These are phyloP conservation scores for Podila minutissima DNA, from an alignment of 192 early-diverging fungal species.

Conservation along the genomic window DNA sequence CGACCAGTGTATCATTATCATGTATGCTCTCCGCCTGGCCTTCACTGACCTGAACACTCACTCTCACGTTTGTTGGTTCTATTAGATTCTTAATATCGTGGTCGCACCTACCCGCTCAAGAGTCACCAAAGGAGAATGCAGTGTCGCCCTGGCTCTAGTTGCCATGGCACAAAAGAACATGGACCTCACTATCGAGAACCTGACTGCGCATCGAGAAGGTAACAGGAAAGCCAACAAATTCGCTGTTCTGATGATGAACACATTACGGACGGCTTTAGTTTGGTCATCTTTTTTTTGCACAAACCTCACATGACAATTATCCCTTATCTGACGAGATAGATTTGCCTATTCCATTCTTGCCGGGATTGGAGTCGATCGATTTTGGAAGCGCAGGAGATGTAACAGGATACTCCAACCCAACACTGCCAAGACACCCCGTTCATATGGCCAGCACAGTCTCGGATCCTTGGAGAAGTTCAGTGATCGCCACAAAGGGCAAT, in stretches of 20 bases:
- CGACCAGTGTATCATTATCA: too few species aligned
- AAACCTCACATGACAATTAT: background rate
- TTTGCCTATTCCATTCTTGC: slow-evolving; percentile 68
- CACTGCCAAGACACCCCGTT: slow-evolving; percentile 29
- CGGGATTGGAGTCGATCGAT: slow-evolving; percentile 61
- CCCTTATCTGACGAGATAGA: slow-evolving; percentile 37
- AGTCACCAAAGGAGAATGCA: slow-evolving; percentile 72
- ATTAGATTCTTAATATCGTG: slow-evolving; percentile 60
- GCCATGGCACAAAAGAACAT: slow-evolving; percentile 86
- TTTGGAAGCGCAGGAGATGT: slow-evolving; percentile 39
- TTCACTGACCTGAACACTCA: background rate
- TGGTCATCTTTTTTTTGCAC: background rate
- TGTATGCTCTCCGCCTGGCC: too few species aligned
- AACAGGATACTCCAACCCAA: slow-evolving; percentile 12
- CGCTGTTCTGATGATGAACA: background rate
- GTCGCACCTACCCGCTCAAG: slow-evolving; percentile 56
- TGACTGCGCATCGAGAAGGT: slow-evolving; percentile 74
- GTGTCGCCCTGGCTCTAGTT: slow-evolving; percentile 73
- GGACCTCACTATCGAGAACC: slow-evolving; percentile 72
- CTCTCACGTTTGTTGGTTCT: background rate
- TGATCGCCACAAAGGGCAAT: slow-evolving; percentile 27
- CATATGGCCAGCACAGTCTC: slow-evolving; percentile 35
- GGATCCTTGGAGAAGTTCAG: slow-evolving; percentile 66
- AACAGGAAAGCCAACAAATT: slow-evolving; percentile 5
- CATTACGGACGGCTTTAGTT: background rate